Conservation (phyloP, 345 rosid genomes). For the Salix brachista region DNA sequence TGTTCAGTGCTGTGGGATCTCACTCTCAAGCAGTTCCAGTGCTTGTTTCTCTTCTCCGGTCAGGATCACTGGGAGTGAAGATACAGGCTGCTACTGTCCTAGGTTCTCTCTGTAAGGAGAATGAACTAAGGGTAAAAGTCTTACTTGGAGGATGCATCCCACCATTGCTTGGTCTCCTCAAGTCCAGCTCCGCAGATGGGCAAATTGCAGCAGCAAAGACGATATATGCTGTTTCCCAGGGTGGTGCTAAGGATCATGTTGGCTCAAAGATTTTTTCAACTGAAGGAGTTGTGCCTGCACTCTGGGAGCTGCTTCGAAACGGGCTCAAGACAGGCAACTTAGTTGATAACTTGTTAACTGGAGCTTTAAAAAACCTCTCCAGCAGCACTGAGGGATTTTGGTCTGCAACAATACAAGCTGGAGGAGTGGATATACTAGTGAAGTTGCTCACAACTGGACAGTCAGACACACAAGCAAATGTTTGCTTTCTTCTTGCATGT, state of each 20-base stretch:
- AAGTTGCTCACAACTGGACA: conserved; percentile 84
- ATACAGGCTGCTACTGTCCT: conserved; percentile 93
- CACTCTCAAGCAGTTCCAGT: conserved; percentile 99
- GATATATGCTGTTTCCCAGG: conserved; percentile 94
- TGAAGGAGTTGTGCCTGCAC: conserved; percentile 96
- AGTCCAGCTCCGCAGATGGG: conserved; percentile 89
- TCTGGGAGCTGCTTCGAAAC: conserved; percentile 77
- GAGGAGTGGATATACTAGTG: conserved; percentile 95
- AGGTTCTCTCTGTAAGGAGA: conserved; percentile 97
- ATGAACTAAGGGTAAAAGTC: conserved; percentile 94
- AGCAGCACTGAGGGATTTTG: conserved; percentile 97
- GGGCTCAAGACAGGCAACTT: conserved; percentile 73
- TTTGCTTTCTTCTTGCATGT: conserved; percentile 93
- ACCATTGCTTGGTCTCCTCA: conserved; percentile 97
- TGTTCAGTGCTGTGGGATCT: conserved; percentile 98
- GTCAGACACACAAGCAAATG: conserved; percentile 80
- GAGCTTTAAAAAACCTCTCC: conserved; percentile 86
- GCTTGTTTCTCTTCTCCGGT: conserved; percentile 97
- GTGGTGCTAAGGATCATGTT: conserved; percentile 91
- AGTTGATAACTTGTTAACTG: conserved; percentile 88
- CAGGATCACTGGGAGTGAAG: conserved; percentile 90
- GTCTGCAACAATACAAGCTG: conserved; percentile 83
- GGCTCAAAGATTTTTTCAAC: conserved; percentile 99
- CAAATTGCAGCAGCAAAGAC: conserved; percentile 98
- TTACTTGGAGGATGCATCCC: conserved; percentile 99